Evolutionary conservation across 139 green algal species (phyloP).

Genomic region (Chlorella sp.): DNA sequence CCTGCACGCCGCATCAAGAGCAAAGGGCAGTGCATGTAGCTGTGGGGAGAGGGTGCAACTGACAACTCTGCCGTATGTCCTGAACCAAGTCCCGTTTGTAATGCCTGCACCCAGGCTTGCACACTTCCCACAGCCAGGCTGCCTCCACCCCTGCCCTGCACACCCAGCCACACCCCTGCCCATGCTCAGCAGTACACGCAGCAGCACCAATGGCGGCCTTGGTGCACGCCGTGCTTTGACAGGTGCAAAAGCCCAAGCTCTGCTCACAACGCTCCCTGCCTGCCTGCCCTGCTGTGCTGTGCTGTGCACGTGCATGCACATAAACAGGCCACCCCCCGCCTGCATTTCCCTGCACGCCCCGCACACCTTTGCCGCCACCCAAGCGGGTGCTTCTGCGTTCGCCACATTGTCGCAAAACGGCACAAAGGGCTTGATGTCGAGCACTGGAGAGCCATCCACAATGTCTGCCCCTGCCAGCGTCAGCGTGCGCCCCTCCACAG

Average conservation of each 20-base stretch:
- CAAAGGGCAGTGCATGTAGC: not conserved
- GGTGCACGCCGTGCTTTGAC: no score
- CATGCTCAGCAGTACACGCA: not conserved
- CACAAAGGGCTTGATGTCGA: conserved; percentile 96
- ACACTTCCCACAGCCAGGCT: not conserved
- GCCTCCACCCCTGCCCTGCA: no score
- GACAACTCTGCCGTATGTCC: not conserved
- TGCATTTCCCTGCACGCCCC: not conserved
- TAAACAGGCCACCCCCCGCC: not conserved
- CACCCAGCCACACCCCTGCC: no score
- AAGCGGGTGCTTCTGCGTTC: conserved; percentile 74
- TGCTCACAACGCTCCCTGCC: no score
- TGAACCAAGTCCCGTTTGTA: not conserved
- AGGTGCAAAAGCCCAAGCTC: no score
- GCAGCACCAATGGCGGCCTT: not conserved
- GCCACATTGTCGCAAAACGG: conserved; percentile 84
- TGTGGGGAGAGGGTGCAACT: not conserved
- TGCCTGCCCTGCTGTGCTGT: no score
- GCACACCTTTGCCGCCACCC: conserved; percentile 63
- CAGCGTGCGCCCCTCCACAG: conserved; percentile 59
- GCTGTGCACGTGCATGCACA: no score
- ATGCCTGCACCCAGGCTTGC: not conserved
- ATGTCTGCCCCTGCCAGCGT: conserved; percentile 85
- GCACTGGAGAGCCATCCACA: conserved; percentile 89
- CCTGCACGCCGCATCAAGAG: not conserved